Conservation (phyloP, 768 basidiomycete species). For the Serendipita indica region DNA sequence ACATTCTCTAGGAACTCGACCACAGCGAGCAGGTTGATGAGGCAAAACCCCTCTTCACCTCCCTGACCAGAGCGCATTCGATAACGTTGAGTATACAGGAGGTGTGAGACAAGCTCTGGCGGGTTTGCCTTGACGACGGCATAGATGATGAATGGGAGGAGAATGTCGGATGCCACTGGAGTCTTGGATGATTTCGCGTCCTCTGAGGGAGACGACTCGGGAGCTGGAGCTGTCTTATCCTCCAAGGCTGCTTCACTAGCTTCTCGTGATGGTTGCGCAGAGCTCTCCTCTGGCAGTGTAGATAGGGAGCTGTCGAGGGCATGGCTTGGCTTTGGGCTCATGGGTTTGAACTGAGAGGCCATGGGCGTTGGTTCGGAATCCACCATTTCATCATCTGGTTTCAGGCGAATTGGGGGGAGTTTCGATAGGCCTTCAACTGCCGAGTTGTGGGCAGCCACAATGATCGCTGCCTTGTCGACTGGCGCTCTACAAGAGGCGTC, state of each 20-base stretch:
- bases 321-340: background rate
- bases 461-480: constrained; percentile 58
- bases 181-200: constrained; percentile 16
- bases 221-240: background rate
- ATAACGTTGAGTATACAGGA: constrained; percentile 35
- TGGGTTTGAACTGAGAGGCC: constrained; percentile 10
- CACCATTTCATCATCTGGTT: constrained; percentile 37
- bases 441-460: constrained; percentile 74
- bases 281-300: constrained; percentile 9
- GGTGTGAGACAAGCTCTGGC: constrained; percentile 57
- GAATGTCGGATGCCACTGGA: constrained; percentile 70
- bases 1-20: constrained; percentile 94
- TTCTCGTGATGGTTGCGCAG: background rate
- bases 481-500: constrained; percentile 39
- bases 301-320: constrained; percentile 14
- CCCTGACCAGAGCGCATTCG: constrained; percentile 49
- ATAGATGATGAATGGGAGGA: constrained; percentile 87
- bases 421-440: constrained; percentile 70
- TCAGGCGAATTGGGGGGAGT: constrained; percentile 59
- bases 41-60: constrained; percentile 83
- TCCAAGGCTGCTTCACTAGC: background rate
- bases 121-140: constrained; percentile 91
- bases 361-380: constrained; percentile 23
- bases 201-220: background rate
- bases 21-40: constrained; percentile 89